Base-by-base conservation (phyloP, 2,329 filamentous ascomycete species). In the Pyricularia sp. region DNA sequence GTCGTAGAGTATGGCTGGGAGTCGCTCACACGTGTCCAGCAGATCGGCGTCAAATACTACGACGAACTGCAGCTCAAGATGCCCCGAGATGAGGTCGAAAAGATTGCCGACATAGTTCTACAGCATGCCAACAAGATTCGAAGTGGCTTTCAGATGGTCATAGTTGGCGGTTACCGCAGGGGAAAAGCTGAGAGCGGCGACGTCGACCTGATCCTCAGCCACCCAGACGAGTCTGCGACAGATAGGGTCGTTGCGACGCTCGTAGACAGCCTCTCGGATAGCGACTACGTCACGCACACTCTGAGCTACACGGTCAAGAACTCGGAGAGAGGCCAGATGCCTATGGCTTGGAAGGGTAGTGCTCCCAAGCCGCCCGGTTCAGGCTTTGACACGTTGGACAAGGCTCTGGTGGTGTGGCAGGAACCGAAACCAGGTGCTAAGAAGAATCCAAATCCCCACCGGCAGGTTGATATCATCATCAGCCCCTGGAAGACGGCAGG, bases 1-100 rank as follows among this genome's bases (percentile, higher is more conserved):
- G 78, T 97, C 3, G 80, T 96, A 55, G 89, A 96, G 71, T 83
- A 86, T 70, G 92, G 90, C 12, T 97, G 93, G 93, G 73, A 79
- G 24, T 80, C 75, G 0, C 79, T 97, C 1, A 88, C 82, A 0
- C 85, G 92, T 13, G 89, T 91, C 1, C 93, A 97, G 74, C 92
- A 97, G 73, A 96, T 97, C 65, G 93, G 94, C 0, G 79, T 97
- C 60, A 97, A 97, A 73, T 97, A 87, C 75, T 96, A 96, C 73
- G 89, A 96, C 40, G 93, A 97, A 68, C 89, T 99, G 65, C 78
- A 84, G 60, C 75, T 81, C 19, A 85, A 83, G 16, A 90, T 97
- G 4, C 83, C 90, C 0, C 84, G 92, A 1, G 66, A 72, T 0
- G 92, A 97, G 73, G 89, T 91, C 0, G 87, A 91, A 69, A 71